A percentile compares a stretch with the other conserved stretches of the same genome.
These are phyloP conservation scores for Chrysanthemum makinoi DNA, from an alignment of 129 eudicot genomes.

Conservation along the genomic window DNA sequence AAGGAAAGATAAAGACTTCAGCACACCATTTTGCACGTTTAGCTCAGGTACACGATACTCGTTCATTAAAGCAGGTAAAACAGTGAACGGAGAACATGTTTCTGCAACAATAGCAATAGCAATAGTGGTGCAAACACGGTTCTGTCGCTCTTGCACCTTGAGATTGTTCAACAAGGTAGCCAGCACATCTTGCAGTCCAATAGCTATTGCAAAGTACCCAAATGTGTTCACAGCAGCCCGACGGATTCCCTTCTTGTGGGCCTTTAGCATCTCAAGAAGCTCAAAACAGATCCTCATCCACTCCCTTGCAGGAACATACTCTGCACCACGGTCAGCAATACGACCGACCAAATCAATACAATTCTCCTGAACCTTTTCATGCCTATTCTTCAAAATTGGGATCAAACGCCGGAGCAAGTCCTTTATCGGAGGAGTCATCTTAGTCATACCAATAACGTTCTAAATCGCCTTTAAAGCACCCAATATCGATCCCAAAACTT, in stretches of 20 bases:
- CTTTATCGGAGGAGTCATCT: slow-evolving; percentile 95
- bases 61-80: slow-evolving; percentile 89
- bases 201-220: slow-evolving; percentile 95
- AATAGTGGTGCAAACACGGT: slow-evolving; percentile 97
- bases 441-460: slow-evolving; percentile 95
- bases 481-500: slow-evolving; percentile 91
- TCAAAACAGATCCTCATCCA: slow-evolving; percentile 99
- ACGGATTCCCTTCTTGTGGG: slow-evolving; percentile 97
- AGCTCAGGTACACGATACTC: slow-evolving; percentile 97
- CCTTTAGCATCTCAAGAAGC: slow-evolving; percentile 97
- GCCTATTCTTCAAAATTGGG: slow-evolving; percentile 90
- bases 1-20: slow-evolving; percentile 79
- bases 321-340: slow-evolving; percentile 98
- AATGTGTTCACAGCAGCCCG: slow-evolving; percentile 95
- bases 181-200: slow-evolving; percentile 93
- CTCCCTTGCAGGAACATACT: slow-evolving; percentile 93
- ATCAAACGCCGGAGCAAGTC: slow-evolving; percentile 90
- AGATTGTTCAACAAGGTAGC: slow-evolving; percentile 89
- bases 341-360: slow-evolving; percentile 95
- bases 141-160: slow-evolving; percentile 94
- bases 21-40: slow-evolving; percentile 90
- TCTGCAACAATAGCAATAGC: slow-evolving; percentile 98
- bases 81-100: slow-evolving; percentile 95
- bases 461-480: slow-evolving; percentile 95
- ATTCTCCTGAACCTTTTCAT: slow-evolving; percentile 95